Conservation (phyloP, 371 early-diverging fungal genomes). For the Umbelopsis sp. region DNA sequence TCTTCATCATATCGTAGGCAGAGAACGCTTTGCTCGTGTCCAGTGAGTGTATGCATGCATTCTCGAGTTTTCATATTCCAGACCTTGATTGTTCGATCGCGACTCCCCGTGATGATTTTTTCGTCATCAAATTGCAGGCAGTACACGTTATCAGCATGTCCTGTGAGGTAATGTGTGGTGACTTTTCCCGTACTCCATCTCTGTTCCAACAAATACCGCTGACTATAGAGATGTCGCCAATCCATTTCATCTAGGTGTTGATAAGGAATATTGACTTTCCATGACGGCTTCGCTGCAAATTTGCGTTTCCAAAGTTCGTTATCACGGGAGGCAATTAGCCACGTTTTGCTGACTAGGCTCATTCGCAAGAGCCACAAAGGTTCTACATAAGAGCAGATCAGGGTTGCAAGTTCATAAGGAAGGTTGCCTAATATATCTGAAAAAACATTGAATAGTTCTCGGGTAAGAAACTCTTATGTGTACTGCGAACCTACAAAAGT, state of each 20-base stretch:
- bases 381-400: conserved; percentile 15
- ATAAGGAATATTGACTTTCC: conserved; percentile 13
- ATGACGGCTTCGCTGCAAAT: conserved; percentile 8
- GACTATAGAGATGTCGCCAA: conserved; percentile 42
- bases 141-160: conserved; percentile 95
- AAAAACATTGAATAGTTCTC: not conserved
- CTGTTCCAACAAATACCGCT: conserved; percentile 38
- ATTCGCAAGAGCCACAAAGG: not conserved
- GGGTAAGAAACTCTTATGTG: not conserved
- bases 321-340: not conserved
- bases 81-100: conserved; percentile 87
- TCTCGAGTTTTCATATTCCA: conserved; percentile 69
- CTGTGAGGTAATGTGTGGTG: conserved; percentile 53
- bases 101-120: conserved; percentile 88
- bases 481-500: no score
- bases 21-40: conserved; percentile 90
- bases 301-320: conserved; percentile 17
- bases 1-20: conserved; percentile 84
- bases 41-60: conserved; percentile 71
- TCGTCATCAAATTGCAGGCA: conserved; percentile 90
- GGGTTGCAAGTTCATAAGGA: conserved; percentile 20
- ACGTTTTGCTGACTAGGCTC: conserved; percentile 8
- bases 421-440: conserved; percentile 19
- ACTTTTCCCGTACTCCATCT: conserved; percentile 44
- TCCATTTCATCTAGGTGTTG: conserved; percentile 23